Evolutionary conservation across 2,329 filamentous ascomycete species (phyloP), one percentile per base, ranked within the genome.

Genomic region (Alternaria alternata): DNA sequence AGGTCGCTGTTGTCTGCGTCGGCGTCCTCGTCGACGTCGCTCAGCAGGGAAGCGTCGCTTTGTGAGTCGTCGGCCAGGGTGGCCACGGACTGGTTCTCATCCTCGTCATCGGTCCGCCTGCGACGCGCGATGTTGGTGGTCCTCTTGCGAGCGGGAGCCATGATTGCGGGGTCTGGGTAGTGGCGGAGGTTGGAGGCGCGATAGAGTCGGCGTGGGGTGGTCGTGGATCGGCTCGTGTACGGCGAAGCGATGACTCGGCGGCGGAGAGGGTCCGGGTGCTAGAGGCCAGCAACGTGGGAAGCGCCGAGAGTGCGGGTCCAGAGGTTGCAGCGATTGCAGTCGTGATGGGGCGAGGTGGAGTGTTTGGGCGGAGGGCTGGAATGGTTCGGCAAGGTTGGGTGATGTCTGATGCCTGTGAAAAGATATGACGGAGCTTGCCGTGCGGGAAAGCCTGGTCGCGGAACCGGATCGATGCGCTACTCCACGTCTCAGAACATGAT

Each of bases 11-110:
- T 84, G 74, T 87, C 85, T n/a, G 79, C 83, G 71, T 87, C 85
- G 57, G 83, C 86, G 63, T 88, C 84, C 57, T 86, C 85, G 52
- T 87, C 86, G 46, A 81, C 80, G 62, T 87, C 85, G 67, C 82
- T 88, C 63, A 83, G 80, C 22, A 82, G 78, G 12, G 87, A 89
- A 38, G 81, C 84, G 74, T 89, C 88, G 75, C 86, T 89, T 77
- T 88, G 79, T 41, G 87, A 89, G 73, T 89, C 87, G 67, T 88
- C 86, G 51, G 85, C 84, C 57, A 85, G 67, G 55, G 81, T 85
- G 52, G 80, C 81, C 61, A 85, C 74, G 32, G 76, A 77, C 53
- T 64, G 65, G 59, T 69, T 76, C 62, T 79, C 76, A 56, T 74
- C 75, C 51, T 80, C 78, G 48, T 80, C 78, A 52, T 79, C 78